These are phyloP conservation scores for Ochromonas danica DNA, from an alignment of 108 stramenopile species.

Conservation along the genomic window DNA sequence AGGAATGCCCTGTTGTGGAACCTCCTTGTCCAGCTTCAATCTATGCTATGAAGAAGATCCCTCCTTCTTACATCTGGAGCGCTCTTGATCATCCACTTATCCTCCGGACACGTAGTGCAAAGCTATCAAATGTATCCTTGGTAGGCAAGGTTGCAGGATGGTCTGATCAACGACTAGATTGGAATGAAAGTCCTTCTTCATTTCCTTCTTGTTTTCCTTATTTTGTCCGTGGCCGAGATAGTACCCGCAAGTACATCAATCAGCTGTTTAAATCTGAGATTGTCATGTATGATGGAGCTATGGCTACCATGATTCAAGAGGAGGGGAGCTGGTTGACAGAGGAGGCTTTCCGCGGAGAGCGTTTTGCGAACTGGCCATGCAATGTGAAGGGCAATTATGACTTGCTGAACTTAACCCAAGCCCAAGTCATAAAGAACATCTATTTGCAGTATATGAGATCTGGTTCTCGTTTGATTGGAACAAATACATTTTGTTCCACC, in stretches of 20 bases:
- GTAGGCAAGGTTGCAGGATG: slow-evolving; percentile 7
- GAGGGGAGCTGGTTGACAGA: slow-evolving; percentile 84
- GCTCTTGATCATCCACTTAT: slow-evolving; percentile 1
- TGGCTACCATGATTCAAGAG: slow-evolving; percentile 99
- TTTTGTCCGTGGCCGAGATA: slow-evolving; percentile 31
- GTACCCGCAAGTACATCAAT: slow-evolving; percentile 44
- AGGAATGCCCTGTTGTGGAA: neutral
- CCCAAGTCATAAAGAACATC: slow-evolving; percentile 86
- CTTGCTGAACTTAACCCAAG: slow-evolving; percentile 89
- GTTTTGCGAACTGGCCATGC: slow-evolving; percentile 68
- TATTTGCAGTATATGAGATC: slow-evolving; percentile 86
- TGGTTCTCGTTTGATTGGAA: slow-evolving; percentile 89
- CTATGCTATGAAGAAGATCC: slow-evolving; percentile 3
- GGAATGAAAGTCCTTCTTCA: slow-evolving; percentile 14
- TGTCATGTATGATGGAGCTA: slow-evolving; percentile 95
- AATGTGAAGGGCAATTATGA: slow-evolving; percentile 97
- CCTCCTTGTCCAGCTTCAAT: neutral
- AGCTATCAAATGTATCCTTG: neutral
- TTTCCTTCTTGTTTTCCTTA: neutral
- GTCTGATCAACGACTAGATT: neutral
- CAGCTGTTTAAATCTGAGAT: slow-evolving; percentile 56
- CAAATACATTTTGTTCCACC: slow-evolving; percentile 95
- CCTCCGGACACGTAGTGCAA: slow-evolving; percentile 10
- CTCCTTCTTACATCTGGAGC: neutral
- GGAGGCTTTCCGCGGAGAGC: slow-evolving; percentile 86